Evolutionary conservation across 768 basidiomycete genomes (phyloP).

Genomic region (Boletus patriciae): DNA sequence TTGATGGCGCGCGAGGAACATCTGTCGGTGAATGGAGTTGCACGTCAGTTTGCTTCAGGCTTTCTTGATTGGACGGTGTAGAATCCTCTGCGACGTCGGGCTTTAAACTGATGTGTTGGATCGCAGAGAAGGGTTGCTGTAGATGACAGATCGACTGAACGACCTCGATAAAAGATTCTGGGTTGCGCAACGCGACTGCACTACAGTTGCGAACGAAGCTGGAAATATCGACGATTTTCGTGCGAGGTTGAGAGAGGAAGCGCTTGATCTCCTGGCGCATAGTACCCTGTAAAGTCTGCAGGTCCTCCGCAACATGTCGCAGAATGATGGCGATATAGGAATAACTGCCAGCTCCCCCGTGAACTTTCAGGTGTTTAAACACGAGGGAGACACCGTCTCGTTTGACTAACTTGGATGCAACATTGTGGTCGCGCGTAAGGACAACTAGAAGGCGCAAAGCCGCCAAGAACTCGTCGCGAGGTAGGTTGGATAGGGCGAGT

Average conservation of each 20-base stretch:
- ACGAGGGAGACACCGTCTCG: slow-evolving; percentile 61
- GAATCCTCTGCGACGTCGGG: slow-evolving; percentile 30
- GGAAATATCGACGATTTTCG: slow-evolving; percentile 63
- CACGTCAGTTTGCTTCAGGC: slow-evolving; percentile 48
- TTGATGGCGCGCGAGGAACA: slow-evolving; percentile 25
- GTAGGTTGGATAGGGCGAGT: slow-evolving; percentile 61
- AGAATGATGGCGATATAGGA: slow-evolving; percentile 84
- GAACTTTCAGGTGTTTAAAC: slow-evolving; percentile 63
- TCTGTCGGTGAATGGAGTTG: slow-evolving; percentile 48
- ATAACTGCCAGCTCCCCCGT: slow-evolving; percentile 64
- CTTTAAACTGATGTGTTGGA: slow-evolving; percentile 61
- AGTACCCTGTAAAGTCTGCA: slow-evolving; percentile 56
- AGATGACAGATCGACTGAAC: slow-evolving; percentile 73
- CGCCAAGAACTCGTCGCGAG: slow-evolving; percentile 80
- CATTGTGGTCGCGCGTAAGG: slow-evolving; percentile 69
- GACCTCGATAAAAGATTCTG: slow-evolving; percentile 70
- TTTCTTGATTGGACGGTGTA: slow-evolving; percentile 10
- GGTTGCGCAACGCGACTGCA: slow-evolving; percentile 79
- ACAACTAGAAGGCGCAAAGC: slow-evolving; percentile 80
- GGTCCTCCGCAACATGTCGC: slow-evolving; percentile 89
- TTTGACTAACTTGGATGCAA: slow-evolving; percentile 68
- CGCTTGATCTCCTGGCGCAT: slow-evolving; percentile 84
- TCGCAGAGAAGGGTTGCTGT: slow-evolving; percentile 57
- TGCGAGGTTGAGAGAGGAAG: slow-evolving; percentile 74
- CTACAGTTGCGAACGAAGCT: slow-evolving; percentile 76